These are phyloP conservation scores for Bruguiera parviflora DNA, from an alignment of 345 rosid species.

Conservation along the genomic window DNA sequence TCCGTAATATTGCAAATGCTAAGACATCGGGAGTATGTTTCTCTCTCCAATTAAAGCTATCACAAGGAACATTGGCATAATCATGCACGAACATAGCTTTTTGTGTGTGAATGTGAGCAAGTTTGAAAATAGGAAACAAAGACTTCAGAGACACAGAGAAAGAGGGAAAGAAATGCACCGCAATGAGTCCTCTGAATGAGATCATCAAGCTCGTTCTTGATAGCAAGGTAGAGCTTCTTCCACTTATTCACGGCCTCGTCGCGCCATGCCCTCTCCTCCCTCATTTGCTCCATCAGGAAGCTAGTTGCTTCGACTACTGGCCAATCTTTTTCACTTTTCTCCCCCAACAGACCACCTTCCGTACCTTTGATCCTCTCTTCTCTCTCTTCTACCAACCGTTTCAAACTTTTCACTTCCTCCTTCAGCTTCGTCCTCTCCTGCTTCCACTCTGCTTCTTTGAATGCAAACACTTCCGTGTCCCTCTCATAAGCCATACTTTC, in stretches of 20 bases:
- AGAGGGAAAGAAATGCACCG: conserved; percentile 12
- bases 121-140: neutral
- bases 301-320: conserved; percentile 26
- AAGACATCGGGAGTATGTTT: too few species aligned
- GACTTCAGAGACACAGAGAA: neutral
- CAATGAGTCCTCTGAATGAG: conserved; percentile 62
- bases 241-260: conserved; percentile 78
- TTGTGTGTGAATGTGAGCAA: too few species aligned
- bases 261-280: conserved; percentile 58
- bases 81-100: too few species aligned
- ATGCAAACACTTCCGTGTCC: conserved; percentile 40
- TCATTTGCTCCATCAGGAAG: conserved; percentile 49
- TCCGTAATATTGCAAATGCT: too few species aligned
- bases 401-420: conserved; percentile 59
- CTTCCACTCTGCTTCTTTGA: conserved; percentile 65
- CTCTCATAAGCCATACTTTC: conserved; percentile 38
- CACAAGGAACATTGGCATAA: too few species aligned
- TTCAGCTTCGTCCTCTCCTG: conserved; percentile 59
- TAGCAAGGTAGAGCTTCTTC: conserved; percentile 79
- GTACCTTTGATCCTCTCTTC: conserved; percentile 34
- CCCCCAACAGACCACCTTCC: conserved; percentile 14
- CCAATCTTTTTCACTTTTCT: conserved; percentile 30
- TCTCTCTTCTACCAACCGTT: conserved; percentile 40
- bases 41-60: too few species aligned
- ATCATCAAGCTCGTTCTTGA: conserved; percentile 79